Conservation (phyloP, 2,329 filamentous ascomycete genomes). For the Colletotrichum falcatum region DNA sequence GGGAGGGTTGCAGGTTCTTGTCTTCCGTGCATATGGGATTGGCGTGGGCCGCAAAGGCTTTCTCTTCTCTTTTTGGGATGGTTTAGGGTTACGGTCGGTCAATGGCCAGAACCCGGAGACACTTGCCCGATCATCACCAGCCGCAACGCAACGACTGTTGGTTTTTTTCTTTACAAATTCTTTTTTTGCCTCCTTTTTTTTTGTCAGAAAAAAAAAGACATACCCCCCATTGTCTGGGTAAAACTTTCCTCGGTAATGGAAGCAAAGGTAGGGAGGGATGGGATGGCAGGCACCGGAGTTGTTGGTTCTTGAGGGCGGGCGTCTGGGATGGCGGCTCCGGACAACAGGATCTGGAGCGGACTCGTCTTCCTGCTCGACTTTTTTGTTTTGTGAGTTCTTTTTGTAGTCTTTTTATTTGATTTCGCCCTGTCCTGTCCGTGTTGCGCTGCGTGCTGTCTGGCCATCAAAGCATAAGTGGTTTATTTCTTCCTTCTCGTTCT, state of each 20-base stretch:
- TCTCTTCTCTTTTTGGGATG: background rate
- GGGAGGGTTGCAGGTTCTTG: slow-evolving; percentile 4
- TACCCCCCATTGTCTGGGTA: background rate
- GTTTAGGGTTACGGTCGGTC: background rate
- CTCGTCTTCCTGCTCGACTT: background rate
- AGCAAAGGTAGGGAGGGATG: background rate
- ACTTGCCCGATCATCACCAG: background rate
- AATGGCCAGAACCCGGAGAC: background rate
- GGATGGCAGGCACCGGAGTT: slow-evolving; percentile 3
- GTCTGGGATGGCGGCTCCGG: background rate
- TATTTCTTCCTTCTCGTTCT: background rate
- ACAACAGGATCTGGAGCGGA: background rate
- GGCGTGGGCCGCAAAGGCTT: background rate
- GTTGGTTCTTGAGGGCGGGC: slow-evolving; percentile 7
- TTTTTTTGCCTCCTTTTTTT: background rate
- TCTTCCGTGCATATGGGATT: slow-evolving; percentile 10
- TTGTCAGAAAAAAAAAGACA: slow-evolving; percentile 26
- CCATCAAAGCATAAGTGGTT: slow-evolving; percentile 16
- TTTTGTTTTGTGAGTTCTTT: no score
- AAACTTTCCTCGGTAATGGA: slow-evolving; percentile 16
- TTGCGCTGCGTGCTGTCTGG: background rate
- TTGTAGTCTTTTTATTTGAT: background rate
- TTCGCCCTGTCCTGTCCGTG: background rate
- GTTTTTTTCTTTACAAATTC: no score
- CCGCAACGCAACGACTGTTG: background rate